Conservation (phyloP, 2,329 filamentous ascomycete genomes). For the Geosmithia morbida region DNA sequence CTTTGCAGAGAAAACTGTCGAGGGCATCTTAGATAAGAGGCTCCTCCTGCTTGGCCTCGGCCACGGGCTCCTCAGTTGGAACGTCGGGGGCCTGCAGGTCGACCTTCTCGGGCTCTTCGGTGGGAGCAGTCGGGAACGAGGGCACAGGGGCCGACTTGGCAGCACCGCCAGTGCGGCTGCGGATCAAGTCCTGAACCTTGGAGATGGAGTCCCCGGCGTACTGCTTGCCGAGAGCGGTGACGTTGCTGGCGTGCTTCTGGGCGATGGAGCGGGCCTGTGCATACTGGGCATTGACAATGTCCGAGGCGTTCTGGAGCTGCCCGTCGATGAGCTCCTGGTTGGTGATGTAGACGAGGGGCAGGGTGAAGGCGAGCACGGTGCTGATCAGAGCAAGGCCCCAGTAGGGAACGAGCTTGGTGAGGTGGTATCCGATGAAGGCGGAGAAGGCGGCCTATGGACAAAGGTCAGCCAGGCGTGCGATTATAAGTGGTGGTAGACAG, state of each 20-base stretch:
- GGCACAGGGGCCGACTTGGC: constrained; percentile 7
- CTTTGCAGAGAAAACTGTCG: constrained; percentile 5
- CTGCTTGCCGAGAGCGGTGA: constrained; percentile 50
- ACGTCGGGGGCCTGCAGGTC: constrained; percentile 6
- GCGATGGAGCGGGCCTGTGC: constrained; percentile 46
- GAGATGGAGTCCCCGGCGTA: constrained; percentile 53
- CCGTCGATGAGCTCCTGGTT: constrained; percentile 58
- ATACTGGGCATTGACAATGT: constrained; percentile 47
- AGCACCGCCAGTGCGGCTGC: constrained; percentile 29
- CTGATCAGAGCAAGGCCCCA: constrained; percentile 51
- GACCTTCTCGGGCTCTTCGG: constrained; percentile 17
- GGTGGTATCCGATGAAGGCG: constrained; percentile 51
- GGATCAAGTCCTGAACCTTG: constrained; percentile 52
- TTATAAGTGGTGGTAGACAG: too few species aligned
- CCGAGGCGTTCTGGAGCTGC: constrained; percentile 41
- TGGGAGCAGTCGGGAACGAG: constrained; percentile 21
- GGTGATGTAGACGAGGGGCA: constrained; percentile 47
- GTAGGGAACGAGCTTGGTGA: constrained; percentile 56
- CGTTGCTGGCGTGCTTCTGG: constrained; percentile 48
- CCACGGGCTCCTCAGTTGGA: constrained; percentile 9
- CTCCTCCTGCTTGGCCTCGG: constrained; percentile 9
- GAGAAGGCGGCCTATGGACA: constrained; percentile 36
- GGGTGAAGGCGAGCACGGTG: constrained; percentile 45
- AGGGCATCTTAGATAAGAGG: constrained; percentile 6
- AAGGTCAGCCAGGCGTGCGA: constrained; percentile 3